Evolutionary conservation across 2,329 filamentous ascomycete species (phyloP), one percentile per base, ranked within the genome.

Genomic region (Scortechinia acanthostroma): DNA sequence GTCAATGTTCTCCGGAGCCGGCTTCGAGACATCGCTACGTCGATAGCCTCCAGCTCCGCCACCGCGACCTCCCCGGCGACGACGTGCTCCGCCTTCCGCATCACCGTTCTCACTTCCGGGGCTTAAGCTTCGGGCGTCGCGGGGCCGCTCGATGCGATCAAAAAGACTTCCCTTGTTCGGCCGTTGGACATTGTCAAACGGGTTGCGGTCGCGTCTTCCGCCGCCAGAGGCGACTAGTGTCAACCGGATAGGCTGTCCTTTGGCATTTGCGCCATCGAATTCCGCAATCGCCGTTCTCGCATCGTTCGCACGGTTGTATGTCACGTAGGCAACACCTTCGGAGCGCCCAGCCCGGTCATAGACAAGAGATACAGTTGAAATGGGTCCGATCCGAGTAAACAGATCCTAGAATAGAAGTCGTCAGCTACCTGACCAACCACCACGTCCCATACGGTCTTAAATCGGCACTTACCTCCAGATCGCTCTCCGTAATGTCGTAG

Each of bases 311-410:
- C 69, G 71, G 52, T 83, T 76, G 65, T 94, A 95, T 5, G 85
- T 91, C 43, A 96, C 86, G 56, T 80, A 93, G 4, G 90, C 91
- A 28, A 84, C 75, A 46, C 91, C 91, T 56, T 91, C 84, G 2
- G 89, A 95, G 56, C 91, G 87, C 46, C 91, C 91, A 48, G 88
- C 86, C 54, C 90, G 85, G 63, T 96, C 91, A 59, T 94, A 96
- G 48, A 81, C 70, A 28, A 96, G 73, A 46, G 84, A 76, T 23
- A 93, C 71, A 50, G 77, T 80, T 20, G 68, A 52, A 37, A 95
- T 73, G 2, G 80, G 79, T 20, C 88, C 91, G 51, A 95, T 91
- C 55, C 81, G 77, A 49, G 68, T 71, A 61, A 95, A 95, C 2
- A 95, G 76, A 51, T 86, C 87, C 88, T 95, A 44, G 35, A 21